phyloP scores from a whole-genome alignment of 2,329 filamentous ascomycete genomes.

The Neonectria hederae region DNA sequence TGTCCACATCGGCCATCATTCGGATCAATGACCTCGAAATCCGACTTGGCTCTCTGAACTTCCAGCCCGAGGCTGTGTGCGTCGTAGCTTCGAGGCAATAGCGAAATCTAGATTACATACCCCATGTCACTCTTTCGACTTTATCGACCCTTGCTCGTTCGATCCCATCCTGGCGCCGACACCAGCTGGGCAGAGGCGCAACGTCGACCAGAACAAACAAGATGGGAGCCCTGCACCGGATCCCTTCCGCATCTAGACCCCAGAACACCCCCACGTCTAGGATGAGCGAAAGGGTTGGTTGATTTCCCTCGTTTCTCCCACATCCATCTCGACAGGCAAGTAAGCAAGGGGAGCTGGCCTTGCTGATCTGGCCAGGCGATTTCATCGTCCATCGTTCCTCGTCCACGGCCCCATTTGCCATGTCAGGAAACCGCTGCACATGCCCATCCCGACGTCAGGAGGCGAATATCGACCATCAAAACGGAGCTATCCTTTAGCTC shows the following conservation, averaged over 20 bases:
- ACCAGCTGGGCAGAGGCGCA: constrained; percentile 10
- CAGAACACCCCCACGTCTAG: constrained; percentile 19
- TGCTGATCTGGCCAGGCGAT: neutral
- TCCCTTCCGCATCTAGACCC: constrained; percentile 21
- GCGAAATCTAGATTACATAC: constrained; percentile 18
- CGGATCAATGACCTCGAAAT: neutral
- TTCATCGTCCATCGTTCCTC: constrained; percentile 1
- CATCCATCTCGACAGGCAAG: neutral
- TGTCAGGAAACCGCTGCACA: neutral
- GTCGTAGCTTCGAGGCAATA: neutral
- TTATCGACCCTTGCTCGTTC: constrained; percentile 12
- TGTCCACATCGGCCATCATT: constrained; percentile 3
- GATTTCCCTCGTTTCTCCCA: constrained; percentile 4
- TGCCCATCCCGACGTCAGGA: neutral
- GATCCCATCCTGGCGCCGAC: constrained; percentile 18
- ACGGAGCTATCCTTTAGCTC: constrained; percentile 4
- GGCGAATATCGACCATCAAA: constrained; percentile 5
- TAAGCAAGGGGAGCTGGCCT: neutral
- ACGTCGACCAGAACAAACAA: constrained; percentile 12
- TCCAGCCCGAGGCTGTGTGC: neutral
- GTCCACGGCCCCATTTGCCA: neutral
- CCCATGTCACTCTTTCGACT: constrained; percentile 7
- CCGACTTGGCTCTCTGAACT: neutral
- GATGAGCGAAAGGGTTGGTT: neutral
- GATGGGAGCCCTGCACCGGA: constrained; percentile 19